Percentiles rank a stretch among this genome's conserved stretches.
These are phyloP conservation scores for Baeospora myosura DNA, from an alignment of 1,284 basidiomycete genomes.

Conservation along the genomic window DNA sequence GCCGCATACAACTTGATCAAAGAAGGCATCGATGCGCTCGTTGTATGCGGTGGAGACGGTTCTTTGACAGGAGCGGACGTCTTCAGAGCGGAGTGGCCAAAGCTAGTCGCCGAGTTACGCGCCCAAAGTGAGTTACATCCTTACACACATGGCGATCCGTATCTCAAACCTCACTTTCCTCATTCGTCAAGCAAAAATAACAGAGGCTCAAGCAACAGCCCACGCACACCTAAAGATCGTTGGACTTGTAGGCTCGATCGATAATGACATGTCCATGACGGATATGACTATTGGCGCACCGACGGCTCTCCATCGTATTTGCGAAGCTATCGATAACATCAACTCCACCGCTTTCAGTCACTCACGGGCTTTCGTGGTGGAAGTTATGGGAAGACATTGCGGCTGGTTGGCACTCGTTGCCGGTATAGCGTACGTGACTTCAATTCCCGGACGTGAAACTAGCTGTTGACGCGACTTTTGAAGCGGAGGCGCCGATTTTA, in stretches of 20 bases:
- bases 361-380: slow-evolving; percentile 95
- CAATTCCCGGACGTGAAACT: not conserved
- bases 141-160: not conserved
- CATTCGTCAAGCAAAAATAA: slow-evolving; percentile 54
- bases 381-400: slow-evolving; percentile 98
- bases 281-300: slow-evolving; percentile 96
- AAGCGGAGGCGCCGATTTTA: slow-evolving; percentile 91
- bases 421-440: slow-evolving; percentile 71
- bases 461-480: not conserved
- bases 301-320: slow-evolving; percentile 93
- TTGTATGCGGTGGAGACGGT: slow-evolving; percentile 95
- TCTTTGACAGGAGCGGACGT: slow-evolving; percentile 93
- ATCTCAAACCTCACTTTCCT: slow-evolving; percentile 3
- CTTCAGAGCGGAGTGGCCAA: slow-evolving; percentile 91
- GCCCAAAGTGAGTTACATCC: slow-evolving; percentile 37
- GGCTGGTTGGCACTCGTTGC: slow-evolving; percentile 96
- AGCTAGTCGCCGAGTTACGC: slow-evolving; percentile 66
- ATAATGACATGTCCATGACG: slow-evolving; percentile 98
- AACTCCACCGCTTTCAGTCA: slow-evolving; percentile 95
- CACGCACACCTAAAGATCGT: slow-evolving; percentile 91
- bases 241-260: slow-evolving; percentile 95
- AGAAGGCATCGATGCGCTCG: slow-evolving; percentile 94
- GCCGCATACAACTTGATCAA: slow-evolving; percentile 90
- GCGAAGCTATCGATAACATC: slow-evolving; percentile 97
- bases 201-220: slow-evolving; percentile 59